phyloP scores from a whole-genome alignment of 2,329 filamentous ascomycete species.

The Fusarium praegraminearum region DNA sequence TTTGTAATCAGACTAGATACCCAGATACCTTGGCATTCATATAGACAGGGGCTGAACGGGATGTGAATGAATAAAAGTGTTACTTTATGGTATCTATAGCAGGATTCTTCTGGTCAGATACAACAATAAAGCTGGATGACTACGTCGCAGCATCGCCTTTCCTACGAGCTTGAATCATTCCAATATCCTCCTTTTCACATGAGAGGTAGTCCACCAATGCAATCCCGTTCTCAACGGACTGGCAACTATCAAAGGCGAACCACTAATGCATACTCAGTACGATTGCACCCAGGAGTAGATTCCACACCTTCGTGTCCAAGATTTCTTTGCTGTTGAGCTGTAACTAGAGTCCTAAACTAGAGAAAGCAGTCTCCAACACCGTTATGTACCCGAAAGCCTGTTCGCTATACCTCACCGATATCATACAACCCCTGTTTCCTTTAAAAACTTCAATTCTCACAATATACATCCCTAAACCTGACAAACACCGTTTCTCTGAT shows the following conservation, averaged over 20 bases:
- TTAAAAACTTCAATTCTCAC: slow-evolving; percentile 22
- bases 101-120: neutral
- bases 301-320: neutral
- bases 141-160: neutral
- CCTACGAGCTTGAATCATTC: neutral
- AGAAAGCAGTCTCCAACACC: neutral
- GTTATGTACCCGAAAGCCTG: neutral
- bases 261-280: neutral
- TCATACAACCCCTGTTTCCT: slow-evolving; percentile 7
- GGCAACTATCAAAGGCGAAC: neutral
- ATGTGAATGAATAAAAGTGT: slow-evolving; percentile 1
- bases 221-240: neutral
- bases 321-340: neutral
- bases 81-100: neutral
- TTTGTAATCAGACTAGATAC: slow-evolving; percentile 22
- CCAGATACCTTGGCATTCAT: neutral
- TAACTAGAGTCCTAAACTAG: slow-evolving; percentile 1
- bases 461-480: slow-evolving; percentile 35
- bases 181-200: neutral
- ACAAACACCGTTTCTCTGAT: slow-evolving; percentile 48
- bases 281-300: neutral
- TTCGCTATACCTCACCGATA: neutral
- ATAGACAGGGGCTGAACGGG: neutral
- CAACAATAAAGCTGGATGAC: neutral
- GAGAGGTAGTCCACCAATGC: neutral